Percentiles rank a stretch among this genome's conserved stretches.
Conservation (phyloP, 2,329 filamentous ascomycete genomes). For the Neofusicoccum umdonicola region DNA sequence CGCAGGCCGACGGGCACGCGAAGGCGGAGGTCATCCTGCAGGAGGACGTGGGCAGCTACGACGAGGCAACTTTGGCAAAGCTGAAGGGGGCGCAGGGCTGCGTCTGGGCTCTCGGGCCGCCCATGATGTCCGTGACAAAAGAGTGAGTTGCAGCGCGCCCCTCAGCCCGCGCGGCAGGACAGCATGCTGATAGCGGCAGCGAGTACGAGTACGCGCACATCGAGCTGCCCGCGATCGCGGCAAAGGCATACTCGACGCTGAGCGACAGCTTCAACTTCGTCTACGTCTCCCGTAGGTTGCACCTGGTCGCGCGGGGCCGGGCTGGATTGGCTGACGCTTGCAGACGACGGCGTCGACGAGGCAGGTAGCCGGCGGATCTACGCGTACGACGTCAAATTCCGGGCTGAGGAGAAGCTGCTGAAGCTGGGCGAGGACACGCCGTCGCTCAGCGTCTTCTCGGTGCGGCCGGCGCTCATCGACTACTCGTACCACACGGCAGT, state of each 20-base stretch:
- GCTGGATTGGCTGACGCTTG: not conserved
- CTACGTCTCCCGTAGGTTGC: slow-evolving; percentile 55
- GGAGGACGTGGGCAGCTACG: slow-evolving; percentile 65
- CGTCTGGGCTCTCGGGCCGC: slow-evolving; percentile 72
- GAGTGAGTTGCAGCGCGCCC: slow-evolving; percentile 47
- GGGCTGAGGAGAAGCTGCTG: slow-evolving; percentile 60
- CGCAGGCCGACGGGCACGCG: slow-evolving; percentile 59
- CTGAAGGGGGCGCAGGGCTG: slow-evolving; percentile 65
- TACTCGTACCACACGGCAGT: slow-evolving; percentile 40
- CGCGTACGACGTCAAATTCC: slow-evolving; percentile 59
- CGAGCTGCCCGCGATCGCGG: slow-evolving; percentile 62
- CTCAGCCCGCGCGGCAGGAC: not conserved
- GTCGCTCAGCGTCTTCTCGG: slow-evolving; percentile 53
- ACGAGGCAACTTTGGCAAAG: slow-evolving; percentile 55
- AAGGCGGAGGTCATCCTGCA: slow-evolving; percentile 63
- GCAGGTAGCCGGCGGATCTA: not conserved
- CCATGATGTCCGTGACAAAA: slow-evolving; percentile 57
- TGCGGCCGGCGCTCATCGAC: slow-evolving; percentile 63
- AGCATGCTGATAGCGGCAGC: slow-evolving; percentile 38
- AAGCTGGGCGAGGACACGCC: slow-evolving; percentile 48
- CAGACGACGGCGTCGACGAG: not conserved
- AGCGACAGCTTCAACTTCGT: slow-evolving; percentile 60
- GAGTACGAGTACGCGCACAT: slow-evolving; percentile 68
- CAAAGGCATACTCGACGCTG: not conserved
- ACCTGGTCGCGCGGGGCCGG: not conserved